Evolutionary conservation across 768 basidiomycete species (phyloP), one percentile per base, ranked within the genome.

Genomic region (Tulasnella sp.): DNA sequence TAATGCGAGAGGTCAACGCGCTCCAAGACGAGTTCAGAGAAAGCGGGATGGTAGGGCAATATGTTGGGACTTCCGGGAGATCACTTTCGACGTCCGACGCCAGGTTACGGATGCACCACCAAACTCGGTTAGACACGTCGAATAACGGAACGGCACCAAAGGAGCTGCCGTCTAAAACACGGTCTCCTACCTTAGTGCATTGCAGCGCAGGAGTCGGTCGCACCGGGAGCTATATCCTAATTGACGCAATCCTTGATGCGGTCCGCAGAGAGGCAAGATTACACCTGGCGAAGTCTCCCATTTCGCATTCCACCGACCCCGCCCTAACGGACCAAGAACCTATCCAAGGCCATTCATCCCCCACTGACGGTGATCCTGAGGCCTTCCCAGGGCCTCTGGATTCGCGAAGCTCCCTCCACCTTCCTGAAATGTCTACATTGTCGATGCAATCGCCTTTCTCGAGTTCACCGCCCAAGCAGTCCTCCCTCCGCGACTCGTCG

Each of bases 161-260:
- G 39, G n/a, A 31, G 39, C 38, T n/a, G n/a, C n/a, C n/a, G 3
- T 21, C 42, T 10, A 46, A 9, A 31, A 36, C 78, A 10, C 75
- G 75, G 16, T 82, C 82, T 31, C 94, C 94, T 0, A 89, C 96
- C 39, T 84, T 97, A 72, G 85, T 97, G 81, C 95, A 97, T 84
- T 97, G 97, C 84, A 96, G 95, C 40, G 97, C 97, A 0, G 97
- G 97, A 27, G 96, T 98, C 8, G 97, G 97, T 0, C 89, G 97
- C 58, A 98, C 97, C 0, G 97, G 97, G 31, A 94, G 93, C 36
- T 98, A 95, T 84, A 96, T 98, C 83, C 91, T 94, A 10, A 90
- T 97, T 1, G 94, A 96, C 84, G 92, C 94, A 10, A 87, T 95
- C n/a, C 86, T 97, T 77, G 93, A 95, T 83, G 92, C 90, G 6